Base-by-base conservation (phyloP, 768 basidiomycete species). In the Boletellus emodensis region DNA sequence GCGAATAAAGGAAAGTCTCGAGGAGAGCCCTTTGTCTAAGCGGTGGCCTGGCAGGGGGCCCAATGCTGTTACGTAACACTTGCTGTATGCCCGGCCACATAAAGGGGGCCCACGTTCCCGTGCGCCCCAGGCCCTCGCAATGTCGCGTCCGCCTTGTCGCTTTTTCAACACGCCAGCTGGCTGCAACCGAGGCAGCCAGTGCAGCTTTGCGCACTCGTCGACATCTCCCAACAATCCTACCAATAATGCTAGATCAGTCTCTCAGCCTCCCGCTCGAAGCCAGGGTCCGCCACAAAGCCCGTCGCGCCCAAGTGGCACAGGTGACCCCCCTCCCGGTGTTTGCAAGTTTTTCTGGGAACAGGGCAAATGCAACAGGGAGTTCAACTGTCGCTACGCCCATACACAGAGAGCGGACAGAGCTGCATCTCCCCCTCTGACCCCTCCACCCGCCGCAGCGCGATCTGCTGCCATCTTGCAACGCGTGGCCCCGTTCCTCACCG, bases 261-360 rank as follows among this genome's bases (percentile, higher is more conserved):
- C 24, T 3, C 24, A 24, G 24, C 24, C 24, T 24, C 24, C 24
- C 3, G 24, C 24, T 24, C 24, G 24, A 24, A 24, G 24, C 24
- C 24, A 6, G 24, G 24, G 24, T 6, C 24, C 24, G 24, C 24
- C 24, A 24, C 24, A 24, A 24, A 6, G 24, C 24, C 24, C 24
- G 24, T 24, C 6, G 24, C 24, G 24, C 3, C 24, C 24, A 24
- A 35, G 18, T 30, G 37, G 53, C 28, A 20, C 46, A 11, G 51
- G 48, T 4, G 52, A 26, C 18, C 9, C 46, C n/a, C 64, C 67
- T 39, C 53, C 46, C n/a, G 77, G 77, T 2, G 64, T 70, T 8
- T 83, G 81, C 63, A 62, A 54, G 22, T 75, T 62, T 54, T 83
- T 66, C 57, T 82, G 78, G 78, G 62, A 68, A 1, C 62, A 55